Conservation (phyloP, 768 basidiomycete species). For the Gyrodon lividus region DNA sequence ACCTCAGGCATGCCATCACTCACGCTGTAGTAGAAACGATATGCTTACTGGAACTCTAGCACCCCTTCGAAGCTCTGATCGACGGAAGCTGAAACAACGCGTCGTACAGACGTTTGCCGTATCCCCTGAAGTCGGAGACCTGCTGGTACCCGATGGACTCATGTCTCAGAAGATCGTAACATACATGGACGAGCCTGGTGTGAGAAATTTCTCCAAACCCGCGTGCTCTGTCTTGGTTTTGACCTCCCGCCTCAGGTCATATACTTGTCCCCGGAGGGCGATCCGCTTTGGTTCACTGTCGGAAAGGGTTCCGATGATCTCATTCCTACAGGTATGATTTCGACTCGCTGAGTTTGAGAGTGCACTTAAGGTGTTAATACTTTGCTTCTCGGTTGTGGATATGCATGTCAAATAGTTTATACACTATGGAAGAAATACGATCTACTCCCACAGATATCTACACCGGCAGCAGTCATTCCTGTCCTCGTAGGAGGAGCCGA, state of each 20-base stretch:
- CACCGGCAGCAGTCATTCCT: slow-evolving; percentile 68
- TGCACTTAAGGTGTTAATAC: neutral
- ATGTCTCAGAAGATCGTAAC: slow-evolving; percentile 66
- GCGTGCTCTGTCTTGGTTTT: neutral
- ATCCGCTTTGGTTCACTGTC: slow-evolving; percentile 77
- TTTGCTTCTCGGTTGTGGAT: neutral
- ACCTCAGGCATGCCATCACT: slow-evolving; percentile 47
- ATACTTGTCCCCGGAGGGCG: slow-evolving; percentile 62
- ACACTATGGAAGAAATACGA: slow-evolving; percentile 75
- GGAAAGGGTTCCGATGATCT: slow-evolving; percentile 68
- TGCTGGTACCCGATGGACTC: slow-evolving; percentile 74
- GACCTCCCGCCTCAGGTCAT: slow-evolving; percentile 43
- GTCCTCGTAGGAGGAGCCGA: slow-evolving; percentile 78
- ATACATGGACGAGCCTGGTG: slow-evolving; percentile 63
- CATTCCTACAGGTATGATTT: slow-evolving; percentile 60
- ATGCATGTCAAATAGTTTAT: slow-evolving; percentile 47
- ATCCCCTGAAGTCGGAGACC: slow-evolving; percentile 58
- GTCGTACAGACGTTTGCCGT: slow-evolving; percentile 47
- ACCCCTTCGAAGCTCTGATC: slow-evolving; percentile 70
- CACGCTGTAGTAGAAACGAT: neutral
- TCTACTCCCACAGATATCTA: slow-evolving; percentile 69
- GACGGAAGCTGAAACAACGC: slow-evolving; percentile 67
- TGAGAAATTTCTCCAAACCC: slow-evolving; percentile 24
- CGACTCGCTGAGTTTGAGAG: neutral
- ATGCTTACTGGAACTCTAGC: slow-evolving; percentile 32